Percentiles rank a stretch among this genome's conserved stretches.
Conservation (phyloP, 2,329 filamentous ascomycete genomes). For the Arthrobotrys iridis region DNA sequence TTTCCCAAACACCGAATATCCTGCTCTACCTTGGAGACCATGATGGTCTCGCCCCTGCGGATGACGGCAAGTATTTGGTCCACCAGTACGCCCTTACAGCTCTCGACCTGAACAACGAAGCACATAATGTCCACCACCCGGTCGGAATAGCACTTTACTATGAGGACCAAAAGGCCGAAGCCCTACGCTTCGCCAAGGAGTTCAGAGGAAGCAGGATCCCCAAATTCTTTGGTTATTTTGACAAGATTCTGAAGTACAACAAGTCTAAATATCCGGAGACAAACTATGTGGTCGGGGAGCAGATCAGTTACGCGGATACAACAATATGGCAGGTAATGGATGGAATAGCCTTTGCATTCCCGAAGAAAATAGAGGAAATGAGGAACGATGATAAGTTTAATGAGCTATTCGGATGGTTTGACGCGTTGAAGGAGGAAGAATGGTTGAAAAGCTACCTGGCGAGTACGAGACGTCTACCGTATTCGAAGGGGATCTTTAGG, state of each 20-base stretch:
- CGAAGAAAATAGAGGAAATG: conserved; percentile 69
- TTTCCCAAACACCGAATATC: conserved; percentile 78
- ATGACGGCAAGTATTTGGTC: conserved; percentile 68
- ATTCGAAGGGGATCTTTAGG: conserved; percentile 74
- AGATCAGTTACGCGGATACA: conserved; percentile 76
- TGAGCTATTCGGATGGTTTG: conserved; percentile 71
- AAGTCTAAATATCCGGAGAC: conserved; percentile 60
- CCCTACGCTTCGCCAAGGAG: conserved; percentile 68
- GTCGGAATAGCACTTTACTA: conserved; percentile 71
- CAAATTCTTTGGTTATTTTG: conserved; percentile 77
- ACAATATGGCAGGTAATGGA: conserved; percentile 77
- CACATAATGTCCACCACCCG: conserved; percentile 81
- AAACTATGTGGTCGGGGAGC: conserved; percentile 73
- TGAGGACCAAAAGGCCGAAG: conserved; percentile 78
- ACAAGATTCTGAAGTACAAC: conserved; percentile 71
- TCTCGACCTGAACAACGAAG: conserved; percentile 76
- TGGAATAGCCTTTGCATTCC: conserved; percentile 74
- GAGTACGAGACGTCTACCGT: conserved; percentile 72
- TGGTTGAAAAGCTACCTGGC: conserved; percentile 75
- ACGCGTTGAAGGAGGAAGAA: conserved; percentile 70
- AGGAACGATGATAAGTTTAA: conserved; percentile 61
- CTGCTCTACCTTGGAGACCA: conserved; percentile 74
- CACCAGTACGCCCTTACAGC: conserved; percentile 75
- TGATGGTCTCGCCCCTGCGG: conserved; percentile 68
- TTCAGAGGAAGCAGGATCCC: conserved; percentile 73